These are phyloP conservation scores for Nakataea oryzae DNA, from an alignment of 2,329 filamentous ascomycete species.

Conservation along the genomic window DNA sequence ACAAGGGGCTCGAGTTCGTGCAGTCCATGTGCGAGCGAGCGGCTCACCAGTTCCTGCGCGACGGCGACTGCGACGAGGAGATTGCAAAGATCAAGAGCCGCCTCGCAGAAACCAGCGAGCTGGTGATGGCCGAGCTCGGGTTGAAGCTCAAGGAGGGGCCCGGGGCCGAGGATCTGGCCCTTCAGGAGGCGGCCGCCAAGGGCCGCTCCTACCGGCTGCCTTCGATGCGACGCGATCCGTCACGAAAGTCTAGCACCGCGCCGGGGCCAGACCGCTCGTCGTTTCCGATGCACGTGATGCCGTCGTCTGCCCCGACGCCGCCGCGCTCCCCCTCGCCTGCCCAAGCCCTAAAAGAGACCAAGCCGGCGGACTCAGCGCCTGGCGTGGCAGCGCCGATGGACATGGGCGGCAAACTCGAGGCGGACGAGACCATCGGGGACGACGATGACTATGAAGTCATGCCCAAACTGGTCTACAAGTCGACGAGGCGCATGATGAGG, in stretches of 20 bases:
- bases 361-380: not conserved
- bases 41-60: constrained; percentile 80
- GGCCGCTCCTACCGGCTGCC: constrained; percentile 39
- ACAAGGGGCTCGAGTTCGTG: constrained; percentile 69
- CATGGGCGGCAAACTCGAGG: constrained; percentile 17
- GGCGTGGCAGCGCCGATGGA: not conserved
- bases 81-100: constrained; percentile 58
- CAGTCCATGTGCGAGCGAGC: constrained; percentile 77
- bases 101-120: constrained; percentile 51
- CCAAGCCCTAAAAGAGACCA: too few species aligned
- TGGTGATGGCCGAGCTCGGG: constrained; percentile 49
- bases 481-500: constrained; percentile 21
- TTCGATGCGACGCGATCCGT: constrained; percentile 37
- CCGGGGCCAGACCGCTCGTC: too few species aligned
- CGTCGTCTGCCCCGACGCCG: too few species aligned
- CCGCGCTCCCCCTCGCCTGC: too few species aligned
- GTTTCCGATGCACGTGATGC: too few species aligned
- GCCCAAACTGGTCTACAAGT: constrained; percentile 30
- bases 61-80: constrained; percentile 74
- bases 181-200: constrained; percentile 25
- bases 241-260: constrained; percentile 3
- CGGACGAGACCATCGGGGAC: constrained; percentile 31
- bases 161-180: constrained; percentile 19
- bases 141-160: constrained; percentile 43
- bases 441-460: constrained; percentile 17